A percentile compares a stretch with the other conserved stretches of the same genome.
Conservation (phyloP, 495 filamentous ascomycete species). For the Aspergillus sparsus region DNA sequence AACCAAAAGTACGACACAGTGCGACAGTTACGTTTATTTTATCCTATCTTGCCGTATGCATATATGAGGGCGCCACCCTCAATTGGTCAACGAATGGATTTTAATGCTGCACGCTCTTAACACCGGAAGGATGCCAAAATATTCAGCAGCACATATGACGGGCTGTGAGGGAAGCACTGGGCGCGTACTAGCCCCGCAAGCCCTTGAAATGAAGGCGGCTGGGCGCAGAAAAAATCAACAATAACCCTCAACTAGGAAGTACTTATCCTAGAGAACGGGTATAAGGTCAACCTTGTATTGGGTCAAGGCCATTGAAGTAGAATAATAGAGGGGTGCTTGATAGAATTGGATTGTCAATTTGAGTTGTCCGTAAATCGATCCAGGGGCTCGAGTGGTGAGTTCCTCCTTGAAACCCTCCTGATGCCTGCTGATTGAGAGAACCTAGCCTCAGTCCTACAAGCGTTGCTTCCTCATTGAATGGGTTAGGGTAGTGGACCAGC, state of each 20-base stretch:
- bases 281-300: background rate
- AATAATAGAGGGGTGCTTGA: background rate
- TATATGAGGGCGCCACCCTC: background rate
- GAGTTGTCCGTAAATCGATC: background rate
- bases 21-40: background rate
- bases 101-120: background rate
- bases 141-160: background rate
- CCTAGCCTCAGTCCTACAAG: background rate
- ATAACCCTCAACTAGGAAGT: background rate
- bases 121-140: background rate
- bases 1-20: background rate
- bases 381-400: no score
- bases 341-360: background rate
- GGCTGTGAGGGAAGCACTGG: background rate
- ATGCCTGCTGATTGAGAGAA: background rate
- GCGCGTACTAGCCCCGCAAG: slow-evolving; percentile 1
- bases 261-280: background rate
- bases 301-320: background rate
- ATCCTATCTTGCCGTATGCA: no score
- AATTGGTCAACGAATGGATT: background rate
- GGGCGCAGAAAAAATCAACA: background rate
- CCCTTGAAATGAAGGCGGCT: background rate
- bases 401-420: no score
- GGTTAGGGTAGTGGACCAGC: background rate
- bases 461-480: background rate